Evolutionary conservation across 2,329 filamentous ascomycete species (phyloP), one percentile per base, ranked within the genome.

Genomic region (Plenodomus biglobosus): DNA sequence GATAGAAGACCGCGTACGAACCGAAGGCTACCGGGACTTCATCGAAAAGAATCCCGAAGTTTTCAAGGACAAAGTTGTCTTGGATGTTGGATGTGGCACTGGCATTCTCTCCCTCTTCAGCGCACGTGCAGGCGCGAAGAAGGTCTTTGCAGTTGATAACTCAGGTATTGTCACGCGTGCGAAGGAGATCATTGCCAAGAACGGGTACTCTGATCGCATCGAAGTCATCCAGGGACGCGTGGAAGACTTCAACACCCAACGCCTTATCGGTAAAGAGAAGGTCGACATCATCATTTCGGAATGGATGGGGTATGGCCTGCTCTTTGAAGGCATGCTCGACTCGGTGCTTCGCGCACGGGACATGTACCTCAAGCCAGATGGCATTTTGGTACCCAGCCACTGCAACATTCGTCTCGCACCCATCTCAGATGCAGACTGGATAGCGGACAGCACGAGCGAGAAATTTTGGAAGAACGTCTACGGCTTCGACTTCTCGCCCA

Each of bases 261-360:
- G 64, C 32, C 50, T 64, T 30, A 67, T 70, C 21, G 66, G 68
- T 11, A 64, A 67, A 40, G 55, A 63, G 21, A 78, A 92, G 65
- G 92, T 96, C 38, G 92, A 97, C 73, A 87, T 97, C 64, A 96
- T 97, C 67, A 86, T 97, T 52, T 95, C 89, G 50, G 92, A 97
- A 72, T 97, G 92, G 92, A 97, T 97, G 92, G 92, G 92, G 22
- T 97, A 97, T 70, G 89, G 86, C 56, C 80, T 96, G 16, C 80
- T 96, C 5, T 97, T 95, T 71, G 92, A 97, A 74, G 90, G 91
- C 46, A 97, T 97, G 92, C 84, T 97, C 21, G 90, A 94, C 56
- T 95, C 90, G 40, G 90, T 97, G 18, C 80, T 97, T 42, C 92
- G 85, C 66, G 92, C 92, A 37, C 82, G 92, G 52, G 92, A 97